Evolutionary conservation across 73 alveolate species (phyloP), one percentile per base, ranked within the genome.

Genomic region (Paramecium tetraurelia): DNA sequence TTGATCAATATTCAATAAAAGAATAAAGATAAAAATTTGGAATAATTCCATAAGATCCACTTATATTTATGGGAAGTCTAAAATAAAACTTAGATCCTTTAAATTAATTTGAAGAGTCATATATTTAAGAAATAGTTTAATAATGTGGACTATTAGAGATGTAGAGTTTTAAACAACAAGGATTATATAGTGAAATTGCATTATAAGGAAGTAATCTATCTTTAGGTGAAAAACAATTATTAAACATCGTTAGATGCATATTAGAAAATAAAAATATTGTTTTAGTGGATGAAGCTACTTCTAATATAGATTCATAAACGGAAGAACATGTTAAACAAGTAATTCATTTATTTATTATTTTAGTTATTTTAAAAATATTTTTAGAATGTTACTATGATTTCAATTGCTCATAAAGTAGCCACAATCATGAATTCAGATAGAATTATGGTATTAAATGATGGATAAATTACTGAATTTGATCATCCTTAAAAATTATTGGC

Each of bases 71-170:
- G 84, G 98, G 98, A 18, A 90, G 95, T 59, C 92, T 97, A 68
- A 94, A 96, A 86, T 94, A 94, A 41, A 97, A 97, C 92, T 89
- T 97, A 33, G 99, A 97, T 80, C 99, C 99, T 16, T 96, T 58
- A 58, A 31, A 72, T n/a, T 14, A 50, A 38, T 57, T 58, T 46
- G 35, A 69, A 6, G 58, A 85, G 33, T 86, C 59, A 14, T 68
- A 92, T 29, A 93, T 96, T 50, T 33, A 63, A 70, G 43, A 72
- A 9, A 92, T 89, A 63, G 83, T 96, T 53, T 50, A 94, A 18
- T n/a, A 44, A 41, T 76, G 69, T 18, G 69, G 36, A 4, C 38
- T 76, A 76, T 41, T 76, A 31, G 57, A 41, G 38, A 31, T 38
- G 48, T 16, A 41, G 9, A 76, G 59, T 33, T 41, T 41, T 36